A percentile compares a stretch with the other conserved stretches of the same genome.
phyloP scores from a whole-genome alignment of 2,329 filamentous ascomycete genomes.

The Scorias spongiosa region DNA sequence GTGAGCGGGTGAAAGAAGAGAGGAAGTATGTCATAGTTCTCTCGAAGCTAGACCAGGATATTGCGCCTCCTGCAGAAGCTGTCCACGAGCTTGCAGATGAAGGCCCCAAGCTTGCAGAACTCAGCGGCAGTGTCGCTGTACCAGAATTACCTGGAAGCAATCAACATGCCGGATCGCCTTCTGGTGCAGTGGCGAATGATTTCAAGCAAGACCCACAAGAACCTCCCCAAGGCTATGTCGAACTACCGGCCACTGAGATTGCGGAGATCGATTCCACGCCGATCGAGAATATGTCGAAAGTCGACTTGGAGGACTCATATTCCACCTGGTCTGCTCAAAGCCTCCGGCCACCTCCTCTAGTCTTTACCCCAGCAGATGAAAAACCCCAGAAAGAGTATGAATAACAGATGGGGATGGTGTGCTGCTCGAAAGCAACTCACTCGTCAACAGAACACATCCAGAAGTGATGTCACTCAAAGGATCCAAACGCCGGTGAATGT shows the following conservation, averaged over 20 bases:
- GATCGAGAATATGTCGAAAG: background rate
- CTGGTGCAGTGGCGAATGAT: background rate
- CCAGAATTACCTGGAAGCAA: too few species aligned
- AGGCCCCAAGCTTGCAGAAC: background rate
- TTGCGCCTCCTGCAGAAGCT: slow-evolving; percentile 2
- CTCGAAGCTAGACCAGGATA: slow-evolving; percentile 5
- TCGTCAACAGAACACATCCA: too few species aligned
- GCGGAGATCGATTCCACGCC: background rate
- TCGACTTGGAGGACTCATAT: background rate
- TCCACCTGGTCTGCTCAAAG: too few species aligned
- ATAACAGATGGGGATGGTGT: too few species aligned
- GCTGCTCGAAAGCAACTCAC: too few species aligned
- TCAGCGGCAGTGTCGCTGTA: background rate
- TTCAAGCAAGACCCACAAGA: background rate
- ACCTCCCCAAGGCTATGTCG: background rate
- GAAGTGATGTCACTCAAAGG: too few species aligned
- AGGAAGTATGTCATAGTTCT: slow-evolving; percentile 12
- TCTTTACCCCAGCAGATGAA: too few species aligned
- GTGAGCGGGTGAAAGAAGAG: slow-evolving; percentile 9
- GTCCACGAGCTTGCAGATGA: slow-evolving; percentile 1
- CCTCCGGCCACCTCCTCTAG: background rate
- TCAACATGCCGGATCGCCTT: background rate
- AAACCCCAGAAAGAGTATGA: too few species aligned
- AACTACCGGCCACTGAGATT: background rate
- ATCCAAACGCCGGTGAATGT: too few species aligned